Percentiles rank a stretch among this genome's conserved stretches.
Conservation (phyloP, 2,329 filamentous ascomycete species). For the Fusarium pininemorale region DNA sequence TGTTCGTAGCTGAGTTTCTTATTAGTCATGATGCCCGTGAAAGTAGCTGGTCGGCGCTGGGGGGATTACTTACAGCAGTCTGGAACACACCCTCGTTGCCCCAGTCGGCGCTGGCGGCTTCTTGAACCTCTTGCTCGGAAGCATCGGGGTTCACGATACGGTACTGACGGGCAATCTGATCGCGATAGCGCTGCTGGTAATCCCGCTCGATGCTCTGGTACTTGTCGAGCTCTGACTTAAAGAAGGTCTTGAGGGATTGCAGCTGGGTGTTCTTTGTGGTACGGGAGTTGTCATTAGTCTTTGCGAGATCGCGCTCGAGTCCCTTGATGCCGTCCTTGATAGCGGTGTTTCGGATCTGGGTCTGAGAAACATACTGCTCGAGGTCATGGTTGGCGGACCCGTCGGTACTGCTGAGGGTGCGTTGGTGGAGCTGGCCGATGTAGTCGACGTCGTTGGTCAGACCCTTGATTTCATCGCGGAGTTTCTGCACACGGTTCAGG, state of each 20-base stretch:
- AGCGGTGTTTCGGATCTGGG: slow-evolving; percentile 75
- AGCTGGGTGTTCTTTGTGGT: slow-evolving; percentile 76
- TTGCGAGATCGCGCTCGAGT: slow-evolving; percentile 74
- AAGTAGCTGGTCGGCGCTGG: background rate
- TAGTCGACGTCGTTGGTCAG: slow-evolving; percentile 73
- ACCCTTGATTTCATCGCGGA: slow-evolving; percentile 73
- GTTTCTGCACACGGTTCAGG: slow-evolving; percentile 71
- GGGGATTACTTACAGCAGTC: slow-evolving; percentile 70
- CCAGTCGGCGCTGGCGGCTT: slow-evolving; percentile 77
- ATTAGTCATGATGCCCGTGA: slow-evolving; percentile 19
- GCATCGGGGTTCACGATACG: slow-evolving; percentile 84
- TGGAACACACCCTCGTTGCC: slow-evolving; percentile 84
- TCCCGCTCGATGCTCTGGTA: slow-evolving; percentile 77
- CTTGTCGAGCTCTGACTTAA: slow-evolving; percentile 75
- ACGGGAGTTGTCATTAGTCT: slow-evolving; percentile 68
- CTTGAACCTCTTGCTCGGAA: slow-evolving; percentile 74
- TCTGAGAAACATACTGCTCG: slow-evolving; percentile 74
- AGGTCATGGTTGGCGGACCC: slow-evolving; percentile 64
- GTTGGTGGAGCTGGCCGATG: slow-evolving; percentile 76
- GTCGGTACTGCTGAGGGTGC: slow-evolving; percentile 73
- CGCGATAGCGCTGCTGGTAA: slow-evolving; percentile 76
- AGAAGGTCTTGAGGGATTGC: slow-evolving; percentile 74
- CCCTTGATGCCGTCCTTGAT: slow-evolving; percentile 83
- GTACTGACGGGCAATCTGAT: slow-evolving; percentile 83
- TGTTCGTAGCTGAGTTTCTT: slow-evolving; percentile 67